Evolutionary conservation across 2,329 filamentous ascomycete species (phyloP).

Genomic region (Exophiala viscosa): DNA sequence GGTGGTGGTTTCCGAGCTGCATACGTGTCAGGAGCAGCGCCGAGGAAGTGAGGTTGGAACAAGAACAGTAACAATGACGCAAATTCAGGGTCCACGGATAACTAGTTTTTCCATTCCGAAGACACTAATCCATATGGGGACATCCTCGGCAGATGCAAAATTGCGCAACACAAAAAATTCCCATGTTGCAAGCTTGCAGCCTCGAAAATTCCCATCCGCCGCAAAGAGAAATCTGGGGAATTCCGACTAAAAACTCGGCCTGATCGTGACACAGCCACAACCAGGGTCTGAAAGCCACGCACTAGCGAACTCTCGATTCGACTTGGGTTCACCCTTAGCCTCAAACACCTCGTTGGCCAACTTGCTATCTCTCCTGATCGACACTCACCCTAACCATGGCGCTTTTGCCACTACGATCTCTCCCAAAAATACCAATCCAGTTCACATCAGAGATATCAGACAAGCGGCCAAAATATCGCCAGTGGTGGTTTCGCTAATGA

Average conservation of each 20-base stretch:
- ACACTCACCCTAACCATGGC: background rate
- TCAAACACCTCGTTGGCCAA: background rate
- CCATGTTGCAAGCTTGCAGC: conserved; percentile 6
- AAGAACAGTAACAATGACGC: conserved; percentile 11
- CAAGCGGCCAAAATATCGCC: no score
- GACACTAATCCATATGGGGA: background rate
- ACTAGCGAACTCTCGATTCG: background rate
- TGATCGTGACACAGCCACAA: conserved; percentile 10
- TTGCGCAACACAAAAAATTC: conserved; percentile 1
- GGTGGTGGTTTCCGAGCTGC: no score
- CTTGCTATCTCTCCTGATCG: conserved; percentile 1
- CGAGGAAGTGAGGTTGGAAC: conserved; percentile 19
- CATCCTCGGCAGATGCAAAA: background rate
- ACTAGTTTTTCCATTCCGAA: conserved; percentile 11
- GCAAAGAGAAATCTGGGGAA: conserved; percentile 1
- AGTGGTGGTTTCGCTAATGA: background rate
- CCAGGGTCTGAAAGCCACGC: conserved; percentile 1
- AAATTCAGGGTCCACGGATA: background rate
- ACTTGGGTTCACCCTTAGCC: background rate
- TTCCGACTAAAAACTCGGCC: conserved; percentile 4
- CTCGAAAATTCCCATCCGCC: conserved; percentile 4
- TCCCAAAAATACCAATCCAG: background rate
- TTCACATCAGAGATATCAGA: no score
- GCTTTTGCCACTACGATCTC: background rate
- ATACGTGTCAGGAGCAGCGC: no score